Evolutionary conservation across 441 rosid species (phyloP).

Genomic region (Adansonia rubrostipa): DNA sequence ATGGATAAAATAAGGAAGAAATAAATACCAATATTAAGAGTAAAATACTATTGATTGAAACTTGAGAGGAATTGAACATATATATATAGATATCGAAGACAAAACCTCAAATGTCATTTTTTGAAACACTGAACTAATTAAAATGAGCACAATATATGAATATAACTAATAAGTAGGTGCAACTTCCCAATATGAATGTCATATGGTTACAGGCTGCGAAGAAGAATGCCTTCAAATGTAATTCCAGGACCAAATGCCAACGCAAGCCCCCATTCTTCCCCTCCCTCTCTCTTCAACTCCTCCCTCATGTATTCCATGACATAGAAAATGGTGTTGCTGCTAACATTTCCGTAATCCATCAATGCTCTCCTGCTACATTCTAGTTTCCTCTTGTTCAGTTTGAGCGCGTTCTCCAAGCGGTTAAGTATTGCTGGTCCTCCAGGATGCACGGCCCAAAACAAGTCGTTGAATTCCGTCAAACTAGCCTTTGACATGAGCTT

Average conservation of each 20-base stretch:
- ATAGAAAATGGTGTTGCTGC: constrained; percentile 80
- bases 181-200: too few species aligned
- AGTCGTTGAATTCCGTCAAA: constrained; percentile 55
- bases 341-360: constrained; percentile 82
- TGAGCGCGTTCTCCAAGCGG: constrained; percentile 60
- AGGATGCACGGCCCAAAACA: constrained; percentile 95
- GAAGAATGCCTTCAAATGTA: constrained; percentile 85
- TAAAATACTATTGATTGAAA: neutral
- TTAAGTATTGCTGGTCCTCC: constrained; percentile 89
- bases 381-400: constrained; percentile 51
- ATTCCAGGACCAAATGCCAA: constrained; percentile 80
- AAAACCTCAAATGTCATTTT: too few species aligned
- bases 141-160: too few species aligned
- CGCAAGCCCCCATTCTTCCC: constrained; percentile 44
- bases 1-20: neutral
- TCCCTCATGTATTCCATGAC: constrained; percentile 88
- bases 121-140: too few species aligned
- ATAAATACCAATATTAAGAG: neutral
- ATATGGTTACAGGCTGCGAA: constrained; percentile 57
- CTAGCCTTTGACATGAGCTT: constrained; percentile 59
- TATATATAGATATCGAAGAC: neutral
- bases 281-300: constrained; percentile 52
- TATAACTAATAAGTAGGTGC: too few species aligned
- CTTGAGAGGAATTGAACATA: neutral
- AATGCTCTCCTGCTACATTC: constrained; percentile 81